Percentiles rank a stretch among this genome's conserved stretches.
Conservation (phyloP, 2,329 filamentous ascomycete genomes). For the Nigrograna mackinnonii region DNA sequence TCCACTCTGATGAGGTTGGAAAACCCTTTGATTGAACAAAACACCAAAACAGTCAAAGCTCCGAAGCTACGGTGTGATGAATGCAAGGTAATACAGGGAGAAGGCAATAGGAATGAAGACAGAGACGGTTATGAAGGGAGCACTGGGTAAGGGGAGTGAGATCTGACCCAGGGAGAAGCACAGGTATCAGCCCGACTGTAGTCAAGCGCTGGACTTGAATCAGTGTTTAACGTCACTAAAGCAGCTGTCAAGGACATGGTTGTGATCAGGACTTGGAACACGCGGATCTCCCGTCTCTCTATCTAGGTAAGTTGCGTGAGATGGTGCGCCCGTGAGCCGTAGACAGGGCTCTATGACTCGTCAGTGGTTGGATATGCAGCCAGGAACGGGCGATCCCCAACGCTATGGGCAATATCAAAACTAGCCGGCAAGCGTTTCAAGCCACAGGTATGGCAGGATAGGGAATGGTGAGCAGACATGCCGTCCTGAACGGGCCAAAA, state of each 20-base stretch:
- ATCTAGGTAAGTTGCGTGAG: slow-evolving; percentile 15
- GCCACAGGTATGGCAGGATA: slow-evolving; percentile 10
- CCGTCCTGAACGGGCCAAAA: background rate
- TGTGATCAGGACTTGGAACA: slow-evolving; percentile 13
- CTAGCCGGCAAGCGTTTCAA: slow-evolving; percentile 6
- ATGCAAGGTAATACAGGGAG: slow-evolving; percentile 2
- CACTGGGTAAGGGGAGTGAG: slow-evolving; percentile 12
- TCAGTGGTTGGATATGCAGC: slow-evolving; percentile 8
- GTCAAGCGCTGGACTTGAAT: slow-evolving; percentile 2
- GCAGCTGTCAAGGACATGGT: slow-evolving; percentile 1
- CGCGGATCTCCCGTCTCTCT: too few species aligned
- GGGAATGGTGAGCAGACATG: background rate
- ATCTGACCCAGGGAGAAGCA: slow-evolving; percentile 6
- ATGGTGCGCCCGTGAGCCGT: slow-evolving; percentile 13
- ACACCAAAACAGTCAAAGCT: slow-evolving; percentile 12
- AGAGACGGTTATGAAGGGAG: slow-evolving; percentile 11
- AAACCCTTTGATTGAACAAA: slow-evolving; percentile 4
- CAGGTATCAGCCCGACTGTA: slow-evolving; percentile 12
- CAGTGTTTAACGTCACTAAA: background rate
- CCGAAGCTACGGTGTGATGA: slow-evolving; percentile 15
- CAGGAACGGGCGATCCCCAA: slow-evolving; percentile 21
- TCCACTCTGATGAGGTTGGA: slow-evolving; percentile 4
- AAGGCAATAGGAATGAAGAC: slow-evolving; percentile 4
- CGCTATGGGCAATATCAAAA: slow-evolving; percentile 6
- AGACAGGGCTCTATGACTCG: slow-evolving; percentile 13